Conservation (phyloP, 2,329 filamentous ascomycete genomes). For the Lasiodiplodia sp. region DNA sequence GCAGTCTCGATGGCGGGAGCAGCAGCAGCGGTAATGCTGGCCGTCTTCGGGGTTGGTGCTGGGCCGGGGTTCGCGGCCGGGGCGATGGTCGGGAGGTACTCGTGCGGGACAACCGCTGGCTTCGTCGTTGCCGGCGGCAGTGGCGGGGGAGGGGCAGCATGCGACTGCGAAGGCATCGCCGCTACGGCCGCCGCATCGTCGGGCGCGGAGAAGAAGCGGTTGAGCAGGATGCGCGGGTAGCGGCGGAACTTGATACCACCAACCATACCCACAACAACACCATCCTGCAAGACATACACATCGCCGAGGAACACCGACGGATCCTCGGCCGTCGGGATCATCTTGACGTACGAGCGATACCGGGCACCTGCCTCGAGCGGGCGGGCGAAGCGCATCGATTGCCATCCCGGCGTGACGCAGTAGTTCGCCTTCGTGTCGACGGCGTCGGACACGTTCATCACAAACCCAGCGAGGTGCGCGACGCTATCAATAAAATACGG, state of each 20-base stretch:
- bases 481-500: constrained; percentile 40
- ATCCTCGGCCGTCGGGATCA: constrained; percentile 37
- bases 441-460: constrained; percentile 36
- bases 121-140: constrained; percentile 24
- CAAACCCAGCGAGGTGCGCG: constrained; percentile 37
- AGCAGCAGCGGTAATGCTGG: too few relatives aligned
- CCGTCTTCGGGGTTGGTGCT: too few relatives aligned
- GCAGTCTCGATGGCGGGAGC: background rate
- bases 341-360: constrained; percentile 38
- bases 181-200: background rate
- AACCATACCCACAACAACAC: constrained; percentile 43
- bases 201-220: background rate
- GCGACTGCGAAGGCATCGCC: too few relatives aligned
- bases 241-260: constrained; percentile 39
- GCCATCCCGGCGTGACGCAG: constrained; percentile 38
- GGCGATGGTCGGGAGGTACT: too few relatives aligned
- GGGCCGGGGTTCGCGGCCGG: too few relatives aligned
- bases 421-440: constrained; percentile 34
- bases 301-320: constrained; percentile 47
- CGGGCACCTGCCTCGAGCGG: constrained; percentile 31
- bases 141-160: constrained; percentile 32
- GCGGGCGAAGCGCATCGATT: constrained; percentile 36
- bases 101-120: too few relatives aligned
- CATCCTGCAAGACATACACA: constrained; percentile 46
- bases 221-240: constrained; percentile 31